Evolutionary conservation across 1,284 basidiomycete genomes (phyloP), one percentile per base, ranked within the genome.

Genomic region (Cutaneotrichosporon arboriforme): DNA sequence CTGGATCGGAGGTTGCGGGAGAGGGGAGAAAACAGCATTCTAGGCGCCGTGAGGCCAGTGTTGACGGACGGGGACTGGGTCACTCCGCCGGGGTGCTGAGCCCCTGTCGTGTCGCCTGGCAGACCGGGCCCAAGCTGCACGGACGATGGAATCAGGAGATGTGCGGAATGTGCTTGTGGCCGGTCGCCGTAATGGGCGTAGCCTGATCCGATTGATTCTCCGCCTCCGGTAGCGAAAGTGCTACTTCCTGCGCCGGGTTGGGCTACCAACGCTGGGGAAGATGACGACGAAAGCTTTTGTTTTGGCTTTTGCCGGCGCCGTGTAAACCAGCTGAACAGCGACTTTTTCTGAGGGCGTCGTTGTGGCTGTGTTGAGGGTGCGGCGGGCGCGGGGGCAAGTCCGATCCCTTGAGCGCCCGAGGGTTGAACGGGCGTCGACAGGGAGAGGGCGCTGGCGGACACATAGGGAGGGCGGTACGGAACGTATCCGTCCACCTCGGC

Each of bases 21-120:
- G 14, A 70, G 39, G 4, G 70, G 70, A 1, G 70, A 71, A 57
- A 73, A 70, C 22, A 70, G 61, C 53, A 73, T 60, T 43, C 62
- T 69, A 1, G 64, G 67, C 13, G 61, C 66, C 1, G 51, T 37
- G 9, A 70, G 58, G 14, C 70, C 70, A 9, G 70, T 69, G 8
- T 63, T 60, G 10, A 72, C 69, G 4, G 69, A 70, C 4, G 63
- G 58, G 3, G 63, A 65, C 3, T 65, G 60, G 2, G 63, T 62
- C 1, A 70, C 49, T 12, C 57, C 35, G 10, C 26, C 26, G 26
- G 26, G 26, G 26, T 31, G 10, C n/a, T n/a, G n/a, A n/a, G n/a
- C 26, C 26, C 26, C 26, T 31, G 26, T 31, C 7, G 26, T 31
- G n/a, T n/a, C n/a, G 41, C 12, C 31, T 44, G 20, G 35, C 21